These are phyloP conservation scores for Aspergillus ibericus DNA, from an alignment of 2,329 filamentous ascomycete genomes.

Conservation along the genomic window DNA sequence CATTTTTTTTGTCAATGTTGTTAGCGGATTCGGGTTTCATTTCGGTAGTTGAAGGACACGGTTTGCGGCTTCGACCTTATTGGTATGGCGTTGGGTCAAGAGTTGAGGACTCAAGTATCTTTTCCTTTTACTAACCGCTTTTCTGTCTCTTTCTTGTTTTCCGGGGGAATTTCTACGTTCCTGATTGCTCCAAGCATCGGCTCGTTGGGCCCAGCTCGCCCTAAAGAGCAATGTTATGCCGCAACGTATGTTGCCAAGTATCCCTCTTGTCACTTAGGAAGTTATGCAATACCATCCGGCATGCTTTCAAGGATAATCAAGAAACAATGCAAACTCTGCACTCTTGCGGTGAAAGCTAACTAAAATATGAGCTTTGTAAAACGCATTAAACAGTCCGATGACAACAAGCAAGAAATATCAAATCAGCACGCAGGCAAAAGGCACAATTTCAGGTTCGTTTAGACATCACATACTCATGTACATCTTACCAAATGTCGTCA, in stretches of 20 bases:
- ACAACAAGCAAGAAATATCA: constrained; percentile 17
- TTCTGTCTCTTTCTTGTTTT: not conserved
- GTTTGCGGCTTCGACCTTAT: not conserved
- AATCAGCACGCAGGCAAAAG: constrained; percentile 15
- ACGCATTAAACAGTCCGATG: constrained; percentile 1
- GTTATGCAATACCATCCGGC: no score
- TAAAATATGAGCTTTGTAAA: not conserved
- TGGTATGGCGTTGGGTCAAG: constrained; percentile 5
- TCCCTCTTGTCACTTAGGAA: not conserved
- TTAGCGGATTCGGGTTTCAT: not conserved
- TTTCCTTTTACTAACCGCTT: not conserved
- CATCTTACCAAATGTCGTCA: constrained; percentile 39
- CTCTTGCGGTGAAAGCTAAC: not conserved
- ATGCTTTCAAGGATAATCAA: not conserved
- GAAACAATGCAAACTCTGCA: not conserved
- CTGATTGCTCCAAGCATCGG: not conserved
- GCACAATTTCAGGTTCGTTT: constrained; percentile 31
- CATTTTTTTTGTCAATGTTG: not conserved
- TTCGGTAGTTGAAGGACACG: not conserved
- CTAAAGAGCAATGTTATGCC: constrained; percentile 21
- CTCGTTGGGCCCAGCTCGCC: not conserved
- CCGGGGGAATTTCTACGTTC: not conserved
- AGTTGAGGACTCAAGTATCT: not conserved
- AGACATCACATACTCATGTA: constrained; percentile 40
- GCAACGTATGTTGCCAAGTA: constrained; percentile 1